Percentiles rank a stretch among this genome's conserved stretches.
Evolutionary conservation across 2,329 filamentous ascomycete genomes (phyloP).

Genomic region (Pseudocercospora pini-densiflorae): DNA sequence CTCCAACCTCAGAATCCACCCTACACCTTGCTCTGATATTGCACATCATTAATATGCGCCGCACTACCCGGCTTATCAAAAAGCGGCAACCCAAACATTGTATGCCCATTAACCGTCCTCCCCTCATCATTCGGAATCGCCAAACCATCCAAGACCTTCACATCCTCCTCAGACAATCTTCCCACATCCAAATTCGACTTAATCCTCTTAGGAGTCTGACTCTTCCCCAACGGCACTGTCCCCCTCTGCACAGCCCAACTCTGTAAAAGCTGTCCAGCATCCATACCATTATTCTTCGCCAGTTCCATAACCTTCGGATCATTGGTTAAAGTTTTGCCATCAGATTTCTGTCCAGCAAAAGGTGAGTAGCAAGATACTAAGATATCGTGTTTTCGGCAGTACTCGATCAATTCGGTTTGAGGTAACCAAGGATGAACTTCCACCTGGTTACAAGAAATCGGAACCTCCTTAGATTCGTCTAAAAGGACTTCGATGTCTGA

Average conservation of each 20-base stretch:
- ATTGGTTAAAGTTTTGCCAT: conserved; percentile 47
- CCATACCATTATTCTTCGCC: conserved; percentile 62
- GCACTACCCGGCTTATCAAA: conserved; percentile 11
- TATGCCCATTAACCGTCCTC: conserved; percentile 21
- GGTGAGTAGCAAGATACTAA: conserved; percentile 33
- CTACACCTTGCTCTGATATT: background rate
- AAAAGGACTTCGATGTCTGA: conserved; percentile 33
- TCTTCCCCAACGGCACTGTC: conserved; percentile 60
- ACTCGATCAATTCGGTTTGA: conserved; percentile 29
- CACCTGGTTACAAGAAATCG: conserved; percentile 35
- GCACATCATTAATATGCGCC: background rate
- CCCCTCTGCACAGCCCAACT: conserved; percentile 62
- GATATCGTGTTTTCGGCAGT: conserved; percentile 29
- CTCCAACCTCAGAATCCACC: background rate
- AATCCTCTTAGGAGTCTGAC: conserved; percentile 57
- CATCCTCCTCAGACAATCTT: conserved; percentile 42
- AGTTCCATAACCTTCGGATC: conserved; percentile 67
- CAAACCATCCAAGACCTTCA: conserved; percentile 44
- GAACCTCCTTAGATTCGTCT: conserved; percentile 26
- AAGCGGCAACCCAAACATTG: conserved; percentile 22
- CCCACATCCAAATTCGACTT: conserved; percentile 31
- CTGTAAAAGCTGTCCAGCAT: conserved; percentile 60
- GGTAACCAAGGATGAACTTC: conserved; percentile 38
- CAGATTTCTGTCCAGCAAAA: conserved; percentile 33
- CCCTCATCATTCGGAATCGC: conserved; percentile 39